Base-by-base conservation (phyloP, 2,329 filamentous ascomycete genomes). In the Claviceps spartinae region DNA sequence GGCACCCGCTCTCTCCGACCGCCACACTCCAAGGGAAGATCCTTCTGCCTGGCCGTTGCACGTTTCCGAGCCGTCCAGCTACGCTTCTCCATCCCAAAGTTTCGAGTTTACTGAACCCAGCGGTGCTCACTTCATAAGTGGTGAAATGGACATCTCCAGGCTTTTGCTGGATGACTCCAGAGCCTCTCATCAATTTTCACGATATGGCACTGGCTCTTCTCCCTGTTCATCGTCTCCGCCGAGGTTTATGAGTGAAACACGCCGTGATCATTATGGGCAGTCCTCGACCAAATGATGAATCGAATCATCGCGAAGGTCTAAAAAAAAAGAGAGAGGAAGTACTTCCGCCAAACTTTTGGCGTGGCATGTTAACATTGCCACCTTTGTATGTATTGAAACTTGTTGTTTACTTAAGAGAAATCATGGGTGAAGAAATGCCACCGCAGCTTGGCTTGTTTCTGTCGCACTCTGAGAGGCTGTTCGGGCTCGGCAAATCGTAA, bases 121-220 rank as follows among this genome's bases (percentile, higher is more conserved):
- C 9, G 61, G 63, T 4, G 60, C 68, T 2, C 68, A 72, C 2
- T 67, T 72, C 51, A 62, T 70, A 47, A 69, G 69, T 3, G 73
- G 76, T 16, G 79, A 81, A 60, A 82, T 82, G 79, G 79, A 79
- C 49, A 80, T 82, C 46, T 78, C 77, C 16, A 72, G 79, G 13
- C 67, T 83, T 2, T 62, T 82, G 2, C 68, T 82, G n/a, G 77
- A 81, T 50, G 77, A 80, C 55, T 65, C 66, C 4, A 68, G 68
- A 53, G 52, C 63, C 3, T 52, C 54, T 8, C 64, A 60, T 45
- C 47, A 55, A 20, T 58, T 54, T 40, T 50, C 59, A 26, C 60
- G 65, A 18, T 59, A 63, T 24, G 60, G 57, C 13, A 40, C 57
- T 7, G 66, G 69, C 5, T 56, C 54, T 22, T 53, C 54, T 24